Percentiles rank a stretch among this genome's conserved stretches.
Evolutionary conservation across 1,284 basidiomycete species (phyloP).

Genomic region (Anthracocystis setariae): DNA sequence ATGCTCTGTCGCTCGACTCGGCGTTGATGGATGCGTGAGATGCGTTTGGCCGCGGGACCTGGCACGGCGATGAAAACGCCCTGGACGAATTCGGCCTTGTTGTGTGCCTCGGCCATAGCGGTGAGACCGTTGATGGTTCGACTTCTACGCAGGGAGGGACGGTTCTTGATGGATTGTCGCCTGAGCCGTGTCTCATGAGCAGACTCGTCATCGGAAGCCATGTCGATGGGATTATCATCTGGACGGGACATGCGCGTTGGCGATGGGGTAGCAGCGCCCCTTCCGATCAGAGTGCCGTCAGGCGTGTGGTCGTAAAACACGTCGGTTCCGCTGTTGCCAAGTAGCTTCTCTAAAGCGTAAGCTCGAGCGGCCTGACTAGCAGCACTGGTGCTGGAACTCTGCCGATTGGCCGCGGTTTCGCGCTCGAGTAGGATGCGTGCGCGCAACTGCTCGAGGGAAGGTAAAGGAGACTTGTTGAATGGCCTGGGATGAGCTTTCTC

Average conservation of each 20-base stretch:
- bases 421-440: conserved; percentile 62
- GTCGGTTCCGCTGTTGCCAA: conserved; percentile 55
- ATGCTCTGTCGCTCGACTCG: conserved; percentile 39
- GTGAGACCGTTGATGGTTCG: conserved; percentile 57
- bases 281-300: conserved; percentile 36
- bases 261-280: conserved; percentile 36
- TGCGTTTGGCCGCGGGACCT: conserved; percentile 42
- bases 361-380: conserved; percentile 63
- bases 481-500: conserved; percentile 22
- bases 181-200: conserved; percentile 26
- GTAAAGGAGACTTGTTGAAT: conserved; percentile 53
- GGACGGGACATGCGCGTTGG: conserved; percentile 15
- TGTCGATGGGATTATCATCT: conserved; percentile 22
- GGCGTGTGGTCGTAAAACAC: conserved; percentile 48
- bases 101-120: conserved; percentile 53
- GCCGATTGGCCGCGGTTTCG: conserved; percentile 48
- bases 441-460: conserved; percentile 63
- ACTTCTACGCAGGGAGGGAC: conserved; percentile 37
- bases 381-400: conserved; percentile 59
- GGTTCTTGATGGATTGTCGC: conserved; percentile 35
- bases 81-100: conserved; percentile 56
- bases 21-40: conserved; percentile 44
- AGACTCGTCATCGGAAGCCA: conserved; percentile 43
- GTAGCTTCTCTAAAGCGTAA: conserved; percentile 65
- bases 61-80: conserved; percentile 46